Percentiles rank a stretch among this genome's conserved stretches.
Evolutionary conservation across 2,329 filamentous ascomycete species (phyloP).

Genomic region (Amauroascus niger): DNA sequence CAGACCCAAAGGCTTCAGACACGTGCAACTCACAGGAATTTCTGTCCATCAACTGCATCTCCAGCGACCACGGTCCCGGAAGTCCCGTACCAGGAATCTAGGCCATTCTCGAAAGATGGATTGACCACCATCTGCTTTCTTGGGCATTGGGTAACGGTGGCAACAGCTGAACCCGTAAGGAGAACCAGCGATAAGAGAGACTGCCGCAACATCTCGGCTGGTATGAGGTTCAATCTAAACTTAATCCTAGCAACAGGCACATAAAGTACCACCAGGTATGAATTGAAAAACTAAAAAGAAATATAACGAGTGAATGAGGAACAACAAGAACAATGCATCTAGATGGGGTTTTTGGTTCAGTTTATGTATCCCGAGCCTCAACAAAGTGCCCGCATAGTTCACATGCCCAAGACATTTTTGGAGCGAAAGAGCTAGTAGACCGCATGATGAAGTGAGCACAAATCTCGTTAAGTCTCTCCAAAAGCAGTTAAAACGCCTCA

Average conservation of each 20-base stretch:
- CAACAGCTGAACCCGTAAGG: not conserved
- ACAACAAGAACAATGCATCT: not conserved
- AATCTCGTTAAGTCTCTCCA: slow-evolving; percentile 5
- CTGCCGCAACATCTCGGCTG: not conserved
- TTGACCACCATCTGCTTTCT: not conserved
- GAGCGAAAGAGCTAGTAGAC: not conserved
- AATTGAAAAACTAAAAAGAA: not conserved
- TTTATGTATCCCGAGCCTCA: not conserved
- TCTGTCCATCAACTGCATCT: not conserved
- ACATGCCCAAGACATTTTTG: not conserved
- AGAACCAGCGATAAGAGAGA: not conserved
- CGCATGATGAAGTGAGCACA: not conserved
- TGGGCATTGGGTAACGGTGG: not conserved
- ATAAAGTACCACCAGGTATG: not conserved
- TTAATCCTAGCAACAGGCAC: not conserved
- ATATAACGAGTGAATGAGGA: not conserved
- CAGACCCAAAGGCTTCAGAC: not conserved
- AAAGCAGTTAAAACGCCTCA: slow-evolving; percentile 1
- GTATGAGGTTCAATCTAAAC: not conserved
- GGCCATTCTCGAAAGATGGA: slow-evolving; percentile 1
- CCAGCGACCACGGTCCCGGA: not conserved
- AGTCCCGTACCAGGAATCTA: not conserved
- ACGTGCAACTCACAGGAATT: not conserved
- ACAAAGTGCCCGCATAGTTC: not conserved
- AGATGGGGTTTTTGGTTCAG: too few species aligned